Evolutionary conservation across 768 basidiomycete species (phyloP).

Genomic region (Kwoniella sp.): DNA sequence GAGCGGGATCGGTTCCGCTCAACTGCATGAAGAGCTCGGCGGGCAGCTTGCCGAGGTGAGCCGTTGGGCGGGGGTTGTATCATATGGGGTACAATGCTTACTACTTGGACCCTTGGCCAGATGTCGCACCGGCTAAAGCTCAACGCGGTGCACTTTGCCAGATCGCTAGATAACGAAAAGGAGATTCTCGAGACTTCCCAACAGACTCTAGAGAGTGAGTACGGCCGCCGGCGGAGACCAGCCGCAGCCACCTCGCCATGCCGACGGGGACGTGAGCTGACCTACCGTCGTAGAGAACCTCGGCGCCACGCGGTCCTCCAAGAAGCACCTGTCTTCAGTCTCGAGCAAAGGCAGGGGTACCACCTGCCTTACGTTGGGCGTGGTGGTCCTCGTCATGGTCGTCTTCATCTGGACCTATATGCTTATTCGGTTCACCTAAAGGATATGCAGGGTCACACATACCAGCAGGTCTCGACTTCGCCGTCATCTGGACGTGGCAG

Average conservation of each 20-base stretch:
- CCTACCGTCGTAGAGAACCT: constrained; percentile 37
- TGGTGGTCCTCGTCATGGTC: constrained; percentile 63
- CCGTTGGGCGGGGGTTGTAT: neutral
- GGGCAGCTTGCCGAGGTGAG: constrained; percentile 47
- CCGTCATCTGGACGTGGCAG: too few relatives aligned
- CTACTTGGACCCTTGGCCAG: too few relatives aligned
- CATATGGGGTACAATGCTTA: too few relatives aligned
- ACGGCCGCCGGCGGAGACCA: too few relatives aligned
- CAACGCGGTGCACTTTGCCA: constrained; percentile 75
- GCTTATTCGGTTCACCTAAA: constrained; percentile 48
- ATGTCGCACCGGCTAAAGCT: constrained; percentile 86
- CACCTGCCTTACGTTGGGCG: constrained; percentile 66
- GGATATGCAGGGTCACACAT: too few relatives aligned
- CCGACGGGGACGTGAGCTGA: neutral
- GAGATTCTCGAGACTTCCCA: constrained; percentile 63
- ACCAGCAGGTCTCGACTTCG: too few relatives aligned
- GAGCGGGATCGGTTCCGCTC: constrained; percentile 33
- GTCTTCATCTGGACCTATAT: constrained; percentile 55
- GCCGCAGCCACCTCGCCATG: neutral
- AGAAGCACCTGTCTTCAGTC: constrained; percentile 61
- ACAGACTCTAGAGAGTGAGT: constrained; percentile 70
- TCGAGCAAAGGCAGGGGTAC: constrained; percentile 64
- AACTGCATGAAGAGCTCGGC: constrained; percentile 47
- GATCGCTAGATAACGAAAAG: constrained; percentile 69
- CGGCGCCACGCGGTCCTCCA: constrained; percentile 37